These are phyloP conservation scores for Emmonsiellopsis sp. DNA, from an alignment of 2,329 filamentous ascomycete genomes.

Conservation along the genomic window DNA sequence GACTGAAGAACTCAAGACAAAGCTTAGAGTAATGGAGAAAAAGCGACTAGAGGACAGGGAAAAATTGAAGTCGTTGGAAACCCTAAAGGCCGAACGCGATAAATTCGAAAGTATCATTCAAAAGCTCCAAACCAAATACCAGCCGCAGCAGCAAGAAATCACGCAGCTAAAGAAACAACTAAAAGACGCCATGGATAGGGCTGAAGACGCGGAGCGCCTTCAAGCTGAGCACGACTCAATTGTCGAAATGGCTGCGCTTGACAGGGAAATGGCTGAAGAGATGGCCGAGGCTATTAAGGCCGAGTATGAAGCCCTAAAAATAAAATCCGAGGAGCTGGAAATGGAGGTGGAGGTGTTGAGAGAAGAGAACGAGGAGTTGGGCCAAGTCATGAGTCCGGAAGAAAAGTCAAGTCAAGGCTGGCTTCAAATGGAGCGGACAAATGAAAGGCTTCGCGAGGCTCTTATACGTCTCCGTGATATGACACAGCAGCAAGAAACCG, in stretches of 20 bases:
- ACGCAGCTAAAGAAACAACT: conserved; percentile 65
- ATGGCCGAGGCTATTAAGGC: conserved; percentile 72
- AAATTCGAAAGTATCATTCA: conserved; percentile 70
- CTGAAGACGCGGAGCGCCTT: conserved; percentile 61
- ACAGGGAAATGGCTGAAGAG: conserved; percentile 95
- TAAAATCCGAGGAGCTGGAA: conserved; percentile 72
- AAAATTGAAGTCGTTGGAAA: conserved; percentile 68
- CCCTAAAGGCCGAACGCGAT: conserved; percentile 52
- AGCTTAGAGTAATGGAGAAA: conserved; percentile 77
- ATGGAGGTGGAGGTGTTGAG: conserved; percentile 78
- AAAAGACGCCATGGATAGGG: conserved; percentile 62
- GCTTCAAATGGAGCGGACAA: conserved; percentile 84
- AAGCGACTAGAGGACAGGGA: conserved; percentile 80
- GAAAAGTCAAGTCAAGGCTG: conserved; percentile 80
- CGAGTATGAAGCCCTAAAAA: conserved; percentile 68
- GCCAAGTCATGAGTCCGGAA: conserved; percentile 76
- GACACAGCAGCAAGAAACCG: conserved; percentile 73
- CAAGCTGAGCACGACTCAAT: conserved; percentile 79
- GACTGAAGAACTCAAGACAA: conserved; percentile 80
- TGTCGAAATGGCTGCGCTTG: conserved; percentile 77
- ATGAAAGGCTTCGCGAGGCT: conserved; percentile 78
- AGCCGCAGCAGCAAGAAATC: conserved; percentile 74
- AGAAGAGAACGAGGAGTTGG: conserved; percentile 78
- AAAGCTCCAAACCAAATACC: conserved; percentile 82
- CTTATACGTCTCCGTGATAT: conserved; percentile 77